A percentile compares a stretch with the other conserved stretches of the same genome.
Evolutionary conservation across 2,329 filamentous ascomycete genomes (phyloP).

Genomic region (Chaetoscypha palmicola): DNA sequence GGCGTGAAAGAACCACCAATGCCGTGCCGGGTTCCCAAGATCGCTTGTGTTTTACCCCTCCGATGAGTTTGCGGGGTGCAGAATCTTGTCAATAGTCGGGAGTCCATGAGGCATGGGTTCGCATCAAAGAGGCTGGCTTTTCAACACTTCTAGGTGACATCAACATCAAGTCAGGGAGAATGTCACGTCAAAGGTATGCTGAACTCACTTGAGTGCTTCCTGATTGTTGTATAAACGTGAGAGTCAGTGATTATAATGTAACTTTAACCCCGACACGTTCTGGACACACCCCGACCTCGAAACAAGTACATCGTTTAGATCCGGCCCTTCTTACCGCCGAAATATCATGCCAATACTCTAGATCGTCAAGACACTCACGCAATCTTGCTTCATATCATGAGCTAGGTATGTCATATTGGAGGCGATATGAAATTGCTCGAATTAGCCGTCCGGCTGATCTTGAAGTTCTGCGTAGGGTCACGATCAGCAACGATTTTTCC

Average conservation of each 20-base stretch:
- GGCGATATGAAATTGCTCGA: not conserved
- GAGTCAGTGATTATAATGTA: too few relatives aligned
- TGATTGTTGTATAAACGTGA: too few relatives aligned
- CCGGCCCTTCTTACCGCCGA: constrained; percentile 1
- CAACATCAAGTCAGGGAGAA: too few relatives aligned
- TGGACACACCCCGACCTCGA: not conserved
- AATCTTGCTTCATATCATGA: not conserved
- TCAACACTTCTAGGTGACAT: not conserved
- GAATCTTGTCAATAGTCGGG: not conserved
- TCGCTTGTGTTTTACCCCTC: not conserved
- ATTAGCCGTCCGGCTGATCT: constrained; percentile 6
- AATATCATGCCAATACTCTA: not conserved
- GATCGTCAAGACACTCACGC: not conserved
- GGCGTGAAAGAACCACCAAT: not conserved
- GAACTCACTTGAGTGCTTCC: too few relatives aligned
- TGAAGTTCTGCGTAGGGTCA: not conserved
- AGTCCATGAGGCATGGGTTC: not conserved
- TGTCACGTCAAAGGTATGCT: too few relatives aligned
- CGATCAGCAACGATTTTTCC: not conserved
- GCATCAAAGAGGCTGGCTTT: not conserved
- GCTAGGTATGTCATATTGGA: not conserved
- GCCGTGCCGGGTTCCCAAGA: not conserved
- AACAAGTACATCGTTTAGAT: not conserved
- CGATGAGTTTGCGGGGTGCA: constrained; percentile 1
- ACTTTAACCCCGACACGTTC: not conserved